Base-by-base conservation (phyloP, 306 rosid species). In the Rosa chinensis region DNA sequence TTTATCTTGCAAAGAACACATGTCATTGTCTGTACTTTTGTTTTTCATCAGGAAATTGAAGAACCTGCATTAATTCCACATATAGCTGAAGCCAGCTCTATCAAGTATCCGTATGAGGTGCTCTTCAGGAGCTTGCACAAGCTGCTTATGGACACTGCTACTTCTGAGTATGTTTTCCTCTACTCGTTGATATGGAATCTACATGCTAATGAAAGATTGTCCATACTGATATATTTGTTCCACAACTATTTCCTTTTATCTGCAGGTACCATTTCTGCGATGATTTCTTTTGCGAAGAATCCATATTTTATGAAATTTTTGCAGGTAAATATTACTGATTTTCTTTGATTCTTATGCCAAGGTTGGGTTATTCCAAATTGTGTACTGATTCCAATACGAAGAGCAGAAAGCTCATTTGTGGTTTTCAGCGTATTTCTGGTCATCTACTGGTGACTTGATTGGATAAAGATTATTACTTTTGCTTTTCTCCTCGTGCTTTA, bases 61-160 rank as follows among this genome's bases (percentile, higher is more conserved):
- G 97, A 93, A 80, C 94, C 97, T 63, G 94, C 98, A 23, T 80
- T 93, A 82, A 91, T 91, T 86, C 97, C 98, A 71, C 97, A 91
- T 87, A 91, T 91, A 78, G 93, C 98, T 70, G 98, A 91, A 91
- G 97, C 98, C 71, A 90, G 92, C 85, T 87, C 94, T 68, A 83
- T 10, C 74, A 93, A 91, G 87, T 91, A 93, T 81, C 94, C 98
- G 5, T 93, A 93, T 1, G 98, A 93, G 78, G 94, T 89, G 68
- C 93, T 93, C 78, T 93, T 93, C 80, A 87, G 97, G 90, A 93
- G 97, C 88, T 88, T 93, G 83, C 98, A 93, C 84, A 93, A 91
- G 85, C 92, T 93, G 86, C 92, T 91, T 73, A 91, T 91, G 92
- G 97, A 91, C 77, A 90, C 98, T 71, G 97, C 97, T 81, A 88